phyloP scores from a whole-genome alignment of 257 asterid genomes.

The Scutellaria minor region DNA sequence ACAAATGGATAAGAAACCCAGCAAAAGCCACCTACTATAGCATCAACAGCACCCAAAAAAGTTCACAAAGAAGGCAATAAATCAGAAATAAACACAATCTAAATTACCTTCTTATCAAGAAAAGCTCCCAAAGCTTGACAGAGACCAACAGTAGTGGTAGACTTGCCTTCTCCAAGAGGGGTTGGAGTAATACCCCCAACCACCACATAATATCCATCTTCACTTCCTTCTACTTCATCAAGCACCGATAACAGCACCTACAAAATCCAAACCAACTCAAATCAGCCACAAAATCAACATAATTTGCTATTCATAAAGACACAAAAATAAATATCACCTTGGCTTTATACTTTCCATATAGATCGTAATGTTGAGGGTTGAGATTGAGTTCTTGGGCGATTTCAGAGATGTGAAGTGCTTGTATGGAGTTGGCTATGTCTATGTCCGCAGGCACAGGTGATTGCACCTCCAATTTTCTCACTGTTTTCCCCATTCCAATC shows the following conservation, averaged over 20 bases:
- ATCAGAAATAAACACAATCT: not conserved
- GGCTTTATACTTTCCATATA: conserved; percentile 89
- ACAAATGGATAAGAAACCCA: not conserved
- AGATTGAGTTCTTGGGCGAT: conserved; percentile 83
- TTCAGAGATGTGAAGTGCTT: conserved; percentile 79
- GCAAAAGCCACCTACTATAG: not conserved
- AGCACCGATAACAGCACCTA: conserved; percentile 83
- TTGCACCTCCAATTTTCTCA: conserved; percentile 68
- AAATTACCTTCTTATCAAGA: conserved; percentile 84
- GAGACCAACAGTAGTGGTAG: conserved; percentile 97
- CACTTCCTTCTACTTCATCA: conserved; percentile 65
- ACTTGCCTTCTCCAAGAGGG: conserved; percentile 99
- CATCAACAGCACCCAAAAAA: not conserved
- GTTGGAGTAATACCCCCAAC: conserved; percentile 98
- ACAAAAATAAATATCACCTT: conserved; percentile 50
- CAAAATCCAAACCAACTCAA: conserved; percentile 26
- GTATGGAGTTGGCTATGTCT: conserved; percentile 91
- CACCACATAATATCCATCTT: conserved; percentile 92
- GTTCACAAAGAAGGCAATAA: not conserved
- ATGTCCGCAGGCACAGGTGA: conserved; percentile 96
- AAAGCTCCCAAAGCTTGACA: conserved; percentile 98
- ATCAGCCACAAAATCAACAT: not conserved
- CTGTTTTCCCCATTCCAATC: conserved; percentile 66
- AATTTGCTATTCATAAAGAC: not conserved
- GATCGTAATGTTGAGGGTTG: conserved; percentile 73